Evolutionary conservation across 371 early-diverging fungal species (phyloP), one percentile per base, ranked within the genome.

Genomic region (Mortierella sp.): DNA sequence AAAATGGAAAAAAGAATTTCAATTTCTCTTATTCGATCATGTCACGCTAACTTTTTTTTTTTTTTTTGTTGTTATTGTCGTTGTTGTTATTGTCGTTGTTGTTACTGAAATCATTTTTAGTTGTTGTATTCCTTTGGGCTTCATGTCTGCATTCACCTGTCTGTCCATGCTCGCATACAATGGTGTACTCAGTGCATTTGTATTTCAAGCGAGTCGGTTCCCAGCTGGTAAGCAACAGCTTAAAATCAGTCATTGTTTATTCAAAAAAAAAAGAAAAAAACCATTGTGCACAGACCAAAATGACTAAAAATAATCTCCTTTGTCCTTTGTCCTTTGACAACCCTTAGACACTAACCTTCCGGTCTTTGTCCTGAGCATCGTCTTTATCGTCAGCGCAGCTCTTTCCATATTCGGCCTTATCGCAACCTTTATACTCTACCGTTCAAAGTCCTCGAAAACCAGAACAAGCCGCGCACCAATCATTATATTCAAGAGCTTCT

Each of bases 121-220:
- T 51, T 51, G 77, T 8, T 52, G 52, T 26, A 40, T 77, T 40
- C 64, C 71, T 9, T 54, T 68, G 12, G 77, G 68, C 0, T 20
- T 62, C 2, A 59, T 71, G 32, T 49, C 62, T 11, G 64, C 24
- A 18, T 26, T 77, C 6, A 45, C 54, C 64, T 77, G 68, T 30
- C 40, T 45, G 14, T 52, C 72, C 67, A 68, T 51, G 66, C 37
- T 77, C 16, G 54, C 40, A n/a, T 71, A 72, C 61, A 72, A 72
- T 43, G 67, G 67, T 30, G 47, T 54, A 30, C 72, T 77, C 20
- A 32, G 72, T 28, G 64, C 55, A 30, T 32, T 77, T 57, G 64
- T 71, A 52, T 72, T 64, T 43, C 72, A 77, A 59, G 77, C 77
- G 0, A 77, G 77, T 20, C 72, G 68, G 4, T 77, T 63, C 68